Evolutionary conservation across 1,284 basidiomycete species (phyloP), one percentile per base, ranked within the genome.

Genomic region (Apiotrichum laibachii): DNA sequence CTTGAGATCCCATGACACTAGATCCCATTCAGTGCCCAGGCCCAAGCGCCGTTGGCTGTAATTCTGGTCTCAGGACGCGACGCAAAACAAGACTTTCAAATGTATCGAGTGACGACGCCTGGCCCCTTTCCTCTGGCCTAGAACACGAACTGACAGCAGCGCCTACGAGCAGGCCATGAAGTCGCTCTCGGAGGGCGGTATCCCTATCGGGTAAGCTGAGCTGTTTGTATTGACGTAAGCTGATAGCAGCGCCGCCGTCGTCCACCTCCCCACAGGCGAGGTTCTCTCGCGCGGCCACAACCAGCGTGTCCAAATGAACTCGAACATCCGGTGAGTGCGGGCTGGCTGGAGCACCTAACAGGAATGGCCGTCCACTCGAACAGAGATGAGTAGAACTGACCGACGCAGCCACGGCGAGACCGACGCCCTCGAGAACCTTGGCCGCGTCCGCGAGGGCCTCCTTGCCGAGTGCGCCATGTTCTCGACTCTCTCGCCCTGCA

Each of bases 361-460:
- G 5, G 5, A 11, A 39, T 39, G 37, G 26, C 26, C 26, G 26
- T 31, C 26, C 26, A 7, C 26, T 31, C 15, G 8, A 18, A 6
- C 9, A n/a, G n/a, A n/a, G n/a, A n/a, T n/a, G 26, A 31, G 7
- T 31, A 31, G 26, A 31, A 7, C 26, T 31, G 26, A 31, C 26
- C 54, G 54, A 72, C 54, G 58, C 53, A 57, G 64, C 11, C 72
- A 73, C 58, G 72, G 69, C 45, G 72, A 73, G 67, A 72, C 62
- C 47, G 69, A 71, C 51, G 68, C 67, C 22, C 62, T 73, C 12
- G 70, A 72, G 60, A 69, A 72, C 40, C 61, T 73, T 15, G 72
- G 72, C n/a, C 60, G 70, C 18, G 66, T 66, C 9, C 21, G 35
- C 37, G 66, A 66, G 51, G 62, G 62, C 10, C 48, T 69, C 22